These are phyloP conservation scores for Pilasporangium apinafurcum DNA, from an alignment of 352 stramenopile genomes.

Conservation along the genomic window DNA sequence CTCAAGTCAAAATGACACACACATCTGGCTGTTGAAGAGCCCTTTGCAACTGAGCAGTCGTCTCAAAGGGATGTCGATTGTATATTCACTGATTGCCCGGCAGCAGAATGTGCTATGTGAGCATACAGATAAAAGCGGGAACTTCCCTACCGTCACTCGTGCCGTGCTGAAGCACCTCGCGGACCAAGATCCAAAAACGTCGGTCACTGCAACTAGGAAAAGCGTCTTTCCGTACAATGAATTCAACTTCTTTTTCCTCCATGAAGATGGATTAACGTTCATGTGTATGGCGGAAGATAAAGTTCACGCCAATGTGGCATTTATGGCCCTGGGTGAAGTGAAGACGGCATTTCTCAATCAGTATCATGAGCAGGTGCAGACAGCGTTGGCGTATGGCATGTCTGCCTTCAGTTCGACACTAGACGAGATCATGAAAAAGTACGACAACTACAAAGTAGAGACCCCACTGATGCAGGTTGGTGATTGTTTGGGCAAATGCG, in stretches of 20 bases:
- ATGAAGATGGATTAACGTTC: constrained; percentile 65
- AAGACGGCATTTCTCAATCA: constrained; percentile 58
- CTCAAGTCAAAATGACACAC: too few relatives aligned
- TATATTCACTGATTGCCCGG: constrained; percentile 66
- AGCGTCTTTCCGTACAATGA: constrained; percentile 77
- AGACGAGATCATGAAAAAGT: constrained; percentile 72
- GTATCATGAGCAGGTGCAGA: constrained; percentile 59
- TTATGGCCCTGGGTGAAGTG: constrained; percentile 64
- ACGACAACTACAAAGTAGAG: constrained; percentile 79
- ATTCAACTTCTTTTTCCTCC: constrained; percentile 80
- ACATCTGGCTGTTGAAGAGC: too few relatives aligned
- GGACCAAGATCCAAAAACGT: constrained; percentile 29
- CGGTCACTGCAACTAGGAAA: constrained; percentile 14
- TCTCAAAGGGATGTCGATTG: constrained; percentile 51
- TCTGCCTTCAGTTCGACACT: constrained; percentile 50
- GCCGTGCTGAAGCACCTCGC: constrained; percentile 67
- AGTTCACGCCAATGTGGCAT: constrained; percentile 70
- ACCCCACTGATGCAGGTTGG: constrained; percentile 59
- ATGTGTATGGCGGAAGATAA: constrained; percentile 81
- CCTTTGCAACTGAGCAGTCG: constrained; percentile 4
- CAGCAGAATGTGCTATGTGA: constrained; percentile 76
- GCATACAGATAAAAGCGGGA: constrained; percentile 64
- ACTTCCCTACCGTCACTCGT: constrained; percentile 71
- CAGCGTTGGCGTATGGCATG: constrained; percentile 68
- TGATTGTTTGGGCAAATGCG: background rate